Base-by-base conservation (phyloP, 495 filamentous ascomycete species). In the Penicillium salamii region DNA sequence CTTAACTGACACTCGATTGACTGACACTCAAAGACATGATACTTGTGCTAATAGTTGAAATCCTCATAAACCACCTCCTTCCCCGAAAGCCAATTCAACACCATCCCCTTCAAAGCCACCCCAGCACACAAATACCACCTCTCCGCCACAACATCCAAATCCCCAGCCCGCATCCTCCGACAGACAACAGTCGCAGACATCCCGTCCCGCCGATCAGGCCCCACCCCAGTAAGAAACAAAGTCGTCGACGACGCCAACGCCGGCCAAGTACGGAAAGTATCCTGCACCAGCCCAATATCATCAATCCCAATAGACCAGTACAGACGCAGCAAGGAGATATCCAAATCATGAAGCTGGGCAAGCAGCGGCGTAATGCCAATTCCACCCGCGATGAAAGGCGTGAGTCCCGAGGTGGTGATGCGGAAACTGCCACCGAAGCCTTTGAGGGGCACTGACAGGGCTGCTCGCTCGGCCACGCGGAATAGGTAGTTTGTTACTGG, bases 361-460 rank as follows among this genome's bases (percentile, higher is more conserved):
- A 92, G 73, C 8, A 92, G 52, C 3, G 88, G 89, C 29, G 88
- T 95, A 52, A 92, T 88, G 2, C 89, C 89, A 13, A 95, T 86
- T 1, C 89, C 89, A 1, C 82, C 87, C 34, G 87, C 87, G 6
- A 91, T 66, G 57, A 88, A 91, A 3, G 62, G 60, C 2, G 52
- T 9, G 20, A 53, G 51, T 13, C 61, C 72, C 61, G 37, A 50
- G 52, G 69, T 75, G 55, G 69, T 42, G n/a, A 86, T 58, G 12
- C 57, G 62, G 52, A 88, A 86, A 17, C 81, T 82, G 6, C 88
- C 89, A 3, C 86, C 88, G 53, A 92, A 86, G 0, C 86, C 88
- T 39, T 82, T 71, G 6, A 92, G 60, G 3, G 82, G 79, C 0
- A 92, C 63, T 59, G 89, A 81, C 3, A 91, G 55, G 3, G 67